These are phyloP conservation scores for Geotrichum macrosporum DNA, from an alignment of 1,139 yeast species.

Conservation along the genomic window DNA sequence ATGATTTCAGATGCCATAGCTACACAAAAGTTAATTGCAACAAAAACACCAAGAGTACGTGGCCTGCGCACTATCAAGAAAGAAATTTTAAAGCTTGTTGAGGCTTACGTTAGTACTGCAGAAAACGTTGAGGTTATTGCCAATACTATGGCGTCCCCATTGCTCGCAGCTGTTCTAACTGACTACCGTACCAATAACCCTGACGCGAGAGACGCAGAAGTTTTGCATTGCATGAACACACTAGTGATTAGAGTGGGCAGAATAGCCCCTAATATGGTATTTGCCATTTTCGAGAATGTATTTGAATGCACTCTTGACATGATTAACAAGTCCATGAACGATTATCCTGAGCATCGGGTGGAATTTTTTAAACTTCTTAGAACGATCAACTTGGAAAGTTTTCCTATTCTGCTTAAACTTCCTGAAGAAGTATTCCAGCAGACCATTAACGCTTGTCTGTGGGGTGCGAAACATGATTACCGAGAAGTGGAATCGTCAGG, in stretches of 20 bases:
- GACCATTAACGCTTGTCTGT: conserved; percentile 86
- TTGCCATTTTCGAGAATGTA: conserved; percentile 79
- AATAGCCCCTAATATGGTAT: conserved; percentile 86
- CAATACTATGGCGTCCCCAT: conserved; percentile 74
- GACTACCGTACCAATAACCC: conserved; percentile 89
- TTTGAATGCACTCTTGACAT: conserved; percentile 92
- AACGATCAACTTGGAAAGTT: conserved; percentile 80
- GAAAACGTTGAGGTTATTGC: conserved; percentile 84
- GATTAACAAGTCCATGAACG: conserved; percentile 93
- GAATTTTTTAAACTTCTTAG: conserved; percentile 87
- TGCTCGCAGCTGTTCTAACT: conserved; percentile 79
- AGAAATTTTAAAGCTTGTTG: conserved; percentile 85
- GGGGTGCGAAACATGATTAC: conserved; percentile 98
- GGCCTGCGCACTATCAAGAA: conserved; percentile 94
- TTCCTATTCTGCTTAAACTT: conserved; percentile 78
- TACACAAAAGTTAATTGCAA: conserved; percentile 76
- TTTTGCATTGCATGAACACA: conserved; percentile 88
- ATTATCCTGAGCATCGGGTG: conserved; percentile 96
- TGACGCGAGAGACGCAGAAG: conserved; percentile 97
- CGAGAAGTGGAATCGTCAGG: conserved; percentile 94
- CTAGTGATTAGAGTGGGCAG: conserved; percentile 83
- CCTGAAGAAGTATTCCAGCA: conserved; percentile 92
- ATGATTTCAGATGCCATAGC: conserved; percentile 82
- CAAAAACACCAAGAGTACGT: conserved; percentile 92
- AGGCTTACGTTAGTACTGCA: conserved; percentile 82